Percentiles rank a stretch among this genome's conserved stretches.
Evolutionary conservation across 805 yeast species (phyloP).

Genomic region (Monosporozyma siamensis): DNA sequence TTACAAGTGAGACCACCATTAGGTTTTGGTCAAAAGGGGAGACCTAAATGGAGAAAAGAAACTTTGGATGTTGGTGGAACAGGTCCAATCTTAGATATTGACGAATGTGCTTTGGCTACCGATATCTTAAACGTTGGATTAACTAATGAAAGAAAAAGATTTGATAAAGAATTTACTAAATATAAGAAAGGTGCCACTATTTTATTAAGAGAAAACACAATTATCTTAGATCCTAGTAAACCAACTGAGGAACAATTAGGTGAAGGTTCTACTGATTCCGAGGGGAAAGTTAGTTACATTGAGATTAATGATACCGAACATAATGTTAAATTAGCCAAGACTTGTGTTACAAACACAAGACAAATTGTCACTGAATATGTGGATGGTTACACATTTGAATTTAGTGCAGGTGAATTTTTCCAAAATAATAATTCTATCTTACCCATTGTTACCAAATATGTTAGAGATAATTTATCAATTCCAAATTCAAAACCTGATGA

Average conservation of each 20-base stretch:
- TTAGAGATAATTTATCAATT: conserved; percentile 54
- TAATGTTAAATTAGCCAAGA: conserved; percentile 38
- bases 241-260: conserved; percentile 29
- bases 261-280: conserved; percentile 38
- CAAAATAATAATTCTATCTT: conserved; percentile 90
- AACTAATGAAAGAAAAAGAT: conserved; percentile 52
- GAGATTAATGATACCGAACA: conserved; percentile 25
- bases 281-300: conserved; percentile 32
- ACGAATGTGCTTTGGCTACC: conserved; percentile 89
- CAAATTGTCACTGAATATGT: conserved; percentile 72
- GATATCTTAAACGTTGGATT: conserved; percentile 65
- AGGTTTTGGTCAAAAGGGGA: conserved; percentile 85
- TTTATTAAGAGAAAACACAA: conserved; percentile 70
- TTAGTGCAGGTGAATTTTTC: conserved; percentile 92
- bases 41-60: conserved; percentile 55
- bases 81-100: conserved; percentile 71
- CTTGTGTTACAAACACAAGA: conserved; percentile 72
- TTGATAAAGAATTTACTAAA: conserved; percentile 37
- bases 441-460: conserved; percentile 75
- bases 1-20: conserved; percentile 50
- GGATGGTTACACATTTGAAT: conserved; percentile 69
- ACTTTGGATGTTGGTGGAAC: conserved; percentile 44
- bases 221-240: conserved; percentile 24
- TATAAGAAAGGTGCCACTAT: conserved; percentile 80
- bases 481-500: conserved; percentile 34